Percentiles rank a stretch among this genome's conserved stretches.
phyloP scores from a whole-genome alignment of 306 rosid species.

The Amphicarpaea edgeworthii region DNA sequence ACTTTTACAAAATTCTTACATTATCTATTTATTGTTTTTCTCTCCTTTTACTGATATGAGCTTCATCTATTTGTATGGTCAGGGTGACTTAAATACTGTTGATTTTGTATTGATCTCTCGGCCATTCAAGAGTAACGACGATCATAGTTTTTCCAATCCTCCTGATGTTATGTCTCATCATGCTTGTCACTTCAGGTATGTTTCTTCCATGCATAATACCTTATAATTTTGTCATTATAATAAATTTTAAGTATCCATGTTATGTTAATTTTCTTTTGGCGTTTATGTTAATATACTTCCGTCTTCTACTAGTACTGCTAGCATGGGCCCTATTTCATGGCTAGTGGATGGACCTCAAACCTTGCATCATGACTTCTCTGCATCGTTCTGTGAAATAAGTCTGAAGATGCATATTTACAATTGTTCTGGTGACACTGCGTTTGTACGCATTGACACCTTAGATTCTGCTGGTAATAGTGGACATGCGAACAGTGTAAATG shows the following conservation, averaged over 20 bases:
- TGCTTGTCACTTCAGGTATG: conserved; percentile 90
- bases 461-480: conserved; percentile 51
- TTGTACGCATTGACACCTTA: conserved; percentile 65
- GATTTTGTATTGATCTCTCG: conserved; percentile 86
- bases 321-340: conserved; percentile 89
- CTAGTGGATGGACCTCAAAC: conserved; percentile 82
- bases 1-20: conserved; percentile 21
- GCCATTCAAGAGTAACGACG: conserved; percentile 52
- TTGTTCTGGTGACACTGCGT: conserved; percentile 63
- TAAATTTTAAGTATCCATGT: conserved; percentile 25
- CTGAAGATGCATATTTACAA: conserved; percentile 79
- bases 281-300: conserved; percentile 17
- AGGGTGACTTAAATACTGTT: conserved; percentile 68
- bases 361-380: conserved; percentile 73
- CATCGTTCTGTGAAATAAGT: conserved; percentile 74
- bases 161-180: conserved; percentile 76
- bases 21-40: neutral
- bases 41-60: conserved; percentile 24
- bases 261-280: conserved; percentile 10
- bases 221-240: conserved; percentile 35
- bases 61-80: conserved; percentile 49
- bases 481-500: conserved; percentile 41
- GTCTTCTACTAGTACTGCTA: conserved; percentile 63
- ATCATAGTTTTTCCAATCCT: conserved; percentile 59
- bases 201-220: conserved; percentile 35